Evolutionary conservation across 2,329 filamentous ascomycete species (phyloP).

Genomic region (Botrytis hyacinthi): DNA sequence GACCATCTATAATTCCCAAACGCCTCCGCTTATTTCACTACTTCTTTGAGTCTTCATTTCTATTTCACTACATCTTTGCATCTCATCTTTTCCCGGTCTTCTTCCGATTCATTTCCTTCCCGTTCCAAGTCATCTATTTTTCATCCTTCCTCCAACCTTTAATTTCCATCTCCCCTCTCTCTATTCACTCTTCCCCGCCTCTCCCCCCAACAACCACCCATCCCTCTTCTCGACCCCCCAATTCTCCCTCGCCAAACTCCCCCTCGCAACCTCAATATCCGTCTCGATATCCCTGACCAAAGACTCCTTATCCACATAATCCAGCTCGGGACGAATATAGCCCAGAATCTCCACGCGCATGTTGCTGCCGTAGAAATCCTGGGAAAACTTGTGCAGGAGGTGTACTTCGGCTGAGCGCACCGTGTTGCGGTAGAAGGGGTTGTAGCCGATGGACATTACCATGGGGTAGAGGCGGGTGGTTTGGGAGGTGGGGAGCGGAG

Average conservation of each 20-base stretch:
- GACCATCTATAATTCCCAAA: conserved; percentile 7
- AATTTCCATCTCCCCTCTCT: conserved; percentile 50
- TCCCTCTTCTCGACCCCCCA: conserved; percentile 47
- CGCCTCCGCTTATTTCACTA: neutral
- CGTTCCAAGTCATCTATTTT: conserved; percentile 24
- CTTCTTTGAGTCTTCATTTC: neutral
- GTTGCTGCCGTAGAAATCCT: conserved; percentile 81
- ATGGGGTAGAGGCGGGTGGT: conserved; percentile 67
- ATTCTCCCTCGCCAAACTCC: conserved; percentile 64
- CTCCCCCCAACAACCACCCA: conserved; percentile 26
- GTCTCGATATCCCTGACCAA: conserved; percentile 84
- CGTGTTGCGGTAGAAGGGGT: conserved; percentile 94
- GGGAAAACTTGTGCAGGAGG: conserved; percentile 71
- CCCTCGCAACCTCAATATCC: conserved; percentile 79
- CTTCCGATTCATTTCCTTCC: conserved; percentile 8
- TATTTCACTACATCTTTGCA: neutral
- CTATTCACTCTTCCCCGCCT: neutral
- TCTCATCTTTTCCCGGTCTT: neutral
- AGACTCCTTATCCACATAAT: conserved; percentile 81
- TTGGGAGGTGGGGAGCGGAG: conserved; percentile 26
- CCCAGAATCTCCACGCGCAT: conserved; percentile 81
- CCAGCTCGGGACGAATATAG: conserved; percentile 83
- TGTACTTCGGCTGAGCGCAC: conserved; percentile 86
- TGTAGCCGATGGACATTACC: conserved; percentile 94
- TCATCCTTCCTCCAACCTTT: conserved; percentile 10